These are phyloP conservation scores for Lasiosphaeria miniovina DNA, from an alignment of 495 filamentous ascomycete genomes.

Conservation along the genomic window DNA sequence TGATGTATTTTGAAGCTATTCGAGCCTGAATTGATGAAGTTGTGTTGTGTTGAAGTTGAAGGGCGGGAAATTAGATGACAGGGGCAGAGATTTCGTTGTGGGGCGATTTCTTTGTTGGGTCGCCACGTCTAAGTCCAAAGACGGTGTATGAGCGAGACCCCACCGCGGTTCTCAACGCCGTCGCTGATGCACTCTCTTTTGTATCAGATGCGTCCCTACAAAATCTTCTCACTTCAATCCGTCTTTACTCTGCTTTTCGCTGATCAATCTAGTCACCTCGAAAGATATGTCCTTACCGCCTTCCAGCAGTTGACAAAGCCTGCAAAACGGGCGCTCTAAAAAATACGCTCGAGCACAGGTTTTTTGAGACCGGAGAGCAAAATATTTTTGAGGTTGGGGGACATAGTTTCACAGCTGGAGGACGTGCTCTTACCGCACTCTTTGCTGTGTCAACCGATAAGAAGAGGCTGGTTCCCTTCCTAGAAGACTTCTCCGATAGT, in stretches of 20 bases:
- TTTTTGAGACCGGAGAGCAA: background rate
- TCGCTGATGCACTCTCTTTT: no score
- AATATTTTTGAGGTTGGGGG: background rate
- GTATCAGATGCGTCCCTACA: no score
- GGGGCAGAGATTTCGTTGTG: no score
- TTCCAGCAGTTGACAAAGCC: background rate
- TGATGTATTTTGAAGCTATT: no score
- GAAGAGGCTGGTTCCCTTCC: background rate
- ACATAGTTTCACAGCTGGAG: background rate
- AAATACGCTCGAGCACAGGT: background rate
- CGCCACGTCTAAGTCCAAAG: no score
- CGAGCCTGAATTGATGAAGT: no score
- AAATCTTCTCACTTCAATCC: background rate
- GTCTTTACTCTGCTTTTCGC: slow-evolving; percentile 1
- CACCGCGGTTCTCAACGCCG: no score
- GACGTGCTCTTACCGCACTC: background rate
- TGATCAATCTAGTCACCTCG: background rate
- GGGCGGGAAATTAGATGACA: no score
- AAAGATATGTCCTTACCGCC: background rate
- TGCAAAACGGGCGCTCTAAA: background rate
- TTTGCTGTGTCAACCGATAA: slow-evolving; percentile 2
- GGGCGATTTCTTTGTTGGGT: no score
- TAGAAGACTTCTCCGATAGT: background rate
- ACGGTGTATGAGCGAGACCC: no score
- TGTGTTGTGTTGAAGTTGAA: no score